A percentile compares a stretch with the other conserved stretches of the same genome.
These are phyloP conservation scores for Xylaria longipes DNA, from an alignment of 495 filamentous ascomycete genomes.

Conservation along the genomic window DNA sequence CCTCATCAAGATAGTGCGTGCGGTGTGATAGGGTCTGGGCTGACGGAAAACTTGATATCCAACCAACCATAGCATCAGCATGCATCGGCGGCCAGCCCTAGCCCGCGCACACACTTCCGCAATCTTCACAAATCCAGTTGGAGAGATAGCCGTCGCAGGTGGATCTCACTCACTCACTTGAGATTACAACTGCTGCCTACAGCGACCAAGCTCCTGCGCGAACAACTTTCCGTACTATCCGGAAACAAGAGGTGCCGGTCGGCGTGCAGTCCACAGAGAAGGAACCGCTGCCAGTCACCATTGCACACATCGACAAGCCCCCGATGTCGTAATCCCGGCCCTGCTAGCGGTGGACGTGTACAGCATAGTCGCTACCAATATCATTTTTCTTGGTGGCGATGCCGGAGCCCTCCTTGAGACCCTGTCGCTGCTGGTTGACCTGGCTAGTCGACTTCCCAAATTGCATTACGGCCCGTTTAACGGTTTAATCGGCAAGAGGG, in stretches of 20 bases:
- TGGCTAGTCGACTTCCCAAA: not conserved
- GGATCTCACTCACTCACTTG: slow-evolving; percentile 1
- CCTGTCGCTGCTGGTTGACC: not conserved
- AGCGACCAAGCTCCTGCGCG: not conserved
- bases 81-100: slow-evolving; percentile 16
- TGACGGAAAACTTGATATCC: slow-evolving; percentile 2
- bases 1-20: not conserved
- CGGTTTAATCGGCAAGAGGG: not conserved
- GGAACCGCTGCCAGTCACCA: slow-evolving; percentile 24
- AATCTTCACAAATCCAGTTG: slow-evolving; percentile 15
- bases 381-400: slow-evolving; percentile 10
- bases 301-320: slow-evolving; percentile 23
- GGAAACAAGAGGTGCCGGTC: slow-evolving; percentile 17
- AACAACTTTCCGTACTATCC: slow-evolving; percentile 22
- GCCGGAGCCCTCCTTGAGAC: slow-evolving; percentile 9
- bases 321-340: slow-evolving; percentile 17
- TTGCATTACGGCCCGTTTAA: slow-evolving; percentile 2
- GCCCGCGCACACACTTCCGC: slow-evolving; percentile 16
- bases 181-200: slow-evolving; percentile 16
- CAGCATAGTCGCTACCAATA: slow-evolving; percentile 12
- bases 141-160: not conserved
- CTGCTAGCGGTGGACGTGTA: slow-evolving; percentile 22
- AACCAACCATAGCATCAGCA: slow-evolving; percentile 10
- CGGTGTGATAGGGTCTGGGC: slow-evolving; percentile 8
- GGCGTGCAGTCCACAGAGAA: slow-evolving; percentile 10